These are phyloP conservation scores for Emmonsiellopsis sp. DNA, from an alignment of 2,329 filamentous ascomycete genomes.

Conservation along the genomic window DNA sequence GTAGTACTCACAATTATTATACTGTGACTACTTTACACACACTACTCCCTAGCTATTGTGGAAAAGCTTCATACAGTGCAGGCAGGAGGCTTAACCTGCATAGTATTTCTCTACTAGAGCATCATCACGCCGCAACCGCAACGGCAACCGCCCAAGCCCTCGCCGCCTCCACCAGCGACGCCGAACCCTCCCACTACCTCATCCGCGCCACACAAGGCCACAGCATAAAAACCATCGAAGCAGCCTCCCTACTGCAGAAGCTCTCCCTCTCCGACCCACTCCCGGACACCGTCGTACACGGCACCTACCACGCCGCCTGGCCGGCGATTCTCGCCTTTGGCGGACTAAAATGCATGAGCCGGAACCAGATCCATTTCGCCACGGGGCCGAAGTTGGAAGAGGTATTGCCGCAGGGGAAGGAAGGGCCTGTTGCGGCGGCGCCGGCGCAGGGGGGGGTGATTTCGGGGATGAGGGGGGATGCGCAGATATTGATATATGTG, in stretches of 20 bases:
- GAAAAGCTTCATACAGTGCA: too few relatives aligned
- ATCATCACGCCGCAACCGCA: conserved; percentile 21
- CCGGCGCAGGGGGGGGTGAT: conserved; percentile 43
- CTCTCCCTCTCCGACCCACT: conserved; percentile 50
- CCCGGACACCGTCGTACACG: conserved; percentile 66
- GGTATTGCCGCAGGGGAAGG: conserved; percentile 19
- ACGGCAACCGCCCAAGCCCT: conserved; percentile 27
- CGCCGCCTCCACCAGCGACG: conserved; percentile 19
- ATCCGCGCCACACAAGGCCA: conserved; percentile 97
- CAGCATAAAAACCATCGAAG: conserved; percentile 63
- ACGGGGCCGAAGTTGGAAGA: conserved; percentile 52
- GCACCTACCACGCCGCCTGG: conserved; percentile 80
- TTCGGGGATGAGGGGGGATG: conserved; percentile 70
- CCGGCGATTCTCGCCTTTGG: conserved; percentile 62
- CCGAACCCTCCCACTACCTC: conserved; percentile 58
- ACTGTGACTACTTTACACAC: too few relatives aligned
- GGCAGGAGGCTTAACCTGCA: too few relatives aligned
- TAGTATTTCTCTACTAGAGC: too few relatives aligned
- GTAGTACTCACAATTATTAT: too few relatives aligned
- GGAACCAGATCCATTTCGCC: conserved; percentile 87
- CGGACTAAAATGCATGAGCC: conserved; percentile 68
- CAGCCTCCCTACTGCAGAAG: conserved; percentile 59
- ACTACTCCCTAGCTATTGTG: too few relatives aligned
- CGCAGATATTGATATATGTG: conserved; percentile 69
- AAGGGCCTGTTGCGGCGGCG: conserved; percentile 14